These are phyloP conservation scores for Monilinia vaccinii-corymbosi DNA, from an alignment of 2,329 filamentous ascomycete genomes.

Conservation along the genomic window DNA sequence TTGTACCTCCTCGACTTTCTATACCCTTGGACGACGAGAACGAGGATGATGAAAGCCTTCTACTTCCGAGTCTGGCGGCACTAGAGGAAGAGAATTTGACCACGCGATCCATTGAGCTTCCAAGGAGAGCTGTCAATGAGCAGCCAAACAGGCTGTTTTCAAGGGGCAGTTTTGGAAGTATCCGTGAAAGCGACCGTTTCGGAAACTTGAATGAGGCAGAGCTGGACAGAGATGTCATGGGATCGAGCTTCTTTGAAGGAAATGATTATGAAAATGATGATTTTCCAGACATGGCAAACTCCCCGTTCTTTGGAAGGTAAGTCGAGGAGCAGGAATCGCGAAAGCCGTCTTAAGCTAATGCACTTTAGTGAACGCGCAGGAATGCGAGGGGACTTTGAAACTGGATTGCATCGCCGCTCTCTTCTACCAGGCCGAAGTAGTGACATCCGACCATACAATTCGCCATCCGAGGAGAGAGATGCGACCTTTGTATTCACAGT, in stretches of 20 bases:
- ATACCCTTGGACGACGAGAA: slow-evolving; percentile 44
- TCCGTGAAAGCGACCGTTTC: slow-evolving; percentile 45
- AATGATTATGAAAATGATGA: slow-evolving; percentile 19
- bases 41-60: slow-evolving; percentile 38
- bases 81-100: slow-evolving; percentile 53
- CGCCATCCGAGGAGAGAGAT: slow-evolving; percentile 27
- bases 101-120: slow-evolving; percentile 49
- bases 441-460: slow-evolving; percentile 22
- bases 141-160: slow-evolving; percentile 38
- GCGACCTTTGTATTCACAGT: slow-evolving; percentile 28
- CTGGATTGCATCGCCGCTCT: slow-evolving; percentile 11
- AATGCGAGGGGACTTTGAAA: background rate
- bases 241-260: slow-evolving; percentile 25
- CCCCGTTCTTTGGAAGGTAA: slow-evolving; percentile 16
- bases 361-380: background rate
- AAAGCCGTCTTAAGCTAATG: background rate
- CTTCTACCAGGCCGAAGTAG: slow-evolving; percentile 22
- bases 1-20: slow-evolving; percentile 45
- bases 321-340: background rate
- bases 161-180: slow-evolving; percentile 40
- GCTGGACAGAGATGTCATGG: slow-evolving; percentile 17
- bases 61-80: slow-evolving; percentile 43
- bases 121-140: slow-evolving; percentile 43
- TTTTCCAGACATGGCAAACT: slow-evolving; percentile 13
- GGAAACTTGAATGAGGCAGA: slow-evolving; percentile 25